Evolutionary conservation across 1,284 basidiomycete species (phyloP), one percentile per base, ranked within the genome.

Genomic region (Sparassis latifolia): DNA sequence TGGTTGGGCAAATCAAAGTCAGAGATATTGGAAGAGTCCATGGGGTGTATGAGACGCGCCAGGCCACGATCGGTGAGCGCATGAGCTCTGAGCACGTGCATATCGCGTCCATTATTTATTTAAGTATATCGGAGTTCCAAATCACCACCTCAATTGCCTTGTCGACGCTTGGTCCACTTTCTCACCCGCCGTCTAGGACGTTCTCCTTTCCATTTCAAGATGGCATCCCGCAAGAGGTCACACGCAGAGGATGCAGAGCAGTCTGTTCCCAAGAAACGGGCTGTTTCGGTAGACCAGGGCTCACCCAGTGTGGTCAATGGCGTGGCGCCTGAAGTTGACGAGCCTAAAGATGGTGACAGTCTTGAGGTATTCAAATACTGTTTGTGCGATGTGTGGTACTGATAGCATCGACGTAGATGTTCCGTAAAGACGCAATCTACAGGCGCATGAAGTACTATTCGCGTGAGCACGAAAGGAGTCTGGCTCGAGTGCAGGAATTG

Each of bases 361-460:
- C 74, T 91, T 55, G 88, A 91, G 82, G 89, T 89, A 70, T 20
- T 20, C 50, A 45, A 38, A 50, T 45, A 35, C 54, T 50, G 20
- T 20, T 20, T 20, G 20, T 20, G 20, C 20, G 20, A 20, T 20
- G 20, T 20, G 20, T 20, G 20, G 1, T 20, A 20, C 20, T 20
- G 20, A 20, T 20, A 20, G 20, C 20, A 20, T 20, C 9, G 10
- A 20, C 29, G 30, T 32, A 67, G 66, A 45, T 62, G 46, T 67
- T 66, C 51, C 84, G 91, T 53, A 97, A 97, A 70, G 92, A 95
- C 65, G 94, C 94, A 41, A 88, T 97, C 47, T 96, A 85, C 67
- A 79, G 94, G 45, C 80, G 92, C 55, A 94, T 97, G 92, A 87
- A 81, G 62, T 83, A 94, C 61, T 95, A 96, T 66, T 84, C 87